Evolutionary conservation across 179 eudicot species (phyloP).

Genomic region (Beta macrorhiza): DNA sequence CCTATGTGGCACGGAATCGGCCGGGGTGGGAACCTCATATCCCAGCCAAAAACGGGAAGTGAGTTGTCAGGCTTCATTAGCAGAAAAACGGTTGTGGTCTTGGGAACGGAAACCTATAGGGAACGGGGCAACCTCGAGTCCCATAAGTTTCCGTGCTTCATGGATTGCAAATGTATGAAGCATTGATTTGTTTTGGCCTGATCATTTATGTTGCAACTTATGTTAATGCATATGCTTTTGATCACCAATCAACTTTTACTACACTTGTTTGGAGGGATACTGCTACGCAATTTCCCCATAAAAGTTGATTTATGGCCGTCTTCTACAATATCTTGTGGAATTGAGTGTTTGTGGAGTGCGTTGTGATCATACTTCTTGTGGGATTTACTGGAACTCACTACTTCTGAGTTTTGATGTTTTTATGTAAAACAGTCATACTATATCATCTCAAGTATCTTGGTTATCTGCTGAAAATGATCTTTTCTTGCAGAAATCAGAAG

Average conservation of each 20-base stretch:
- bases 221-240: not conserved
- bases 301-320: not conserved
- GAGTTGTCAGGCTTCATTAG: no score
- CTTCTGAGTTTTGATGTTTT: not conserved
- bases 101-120: no score
- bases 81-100: no score
- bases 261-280: not conserved
- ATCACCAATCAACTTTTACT: not conserved
- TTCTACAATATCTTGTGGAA: not conserved
- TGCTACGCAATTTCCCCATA: not conserved
- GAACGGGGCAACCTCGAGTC: no score
- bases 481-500: constrained; percentile 56
- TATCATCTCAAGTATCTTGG: not conserved
- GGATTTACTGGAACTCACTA: not conserved
- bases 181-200: not conserved
- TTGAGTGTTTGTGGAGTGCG: not conserved
- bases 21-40: no score
- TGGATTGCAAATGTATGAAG: not conserved
- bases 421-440: not conserved
- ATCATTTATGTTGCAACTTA: not conserved
- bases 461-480: constrained; percentile 5
- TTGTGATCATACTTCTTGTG: not conserved
- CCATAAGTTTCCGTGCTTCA: no score
- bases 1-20: no score
- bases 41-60: no score